Base-by-base conservation (phyloP, 2,329 filamentous ascomycete genomes). In the Talaromyces sp. region DNA sequence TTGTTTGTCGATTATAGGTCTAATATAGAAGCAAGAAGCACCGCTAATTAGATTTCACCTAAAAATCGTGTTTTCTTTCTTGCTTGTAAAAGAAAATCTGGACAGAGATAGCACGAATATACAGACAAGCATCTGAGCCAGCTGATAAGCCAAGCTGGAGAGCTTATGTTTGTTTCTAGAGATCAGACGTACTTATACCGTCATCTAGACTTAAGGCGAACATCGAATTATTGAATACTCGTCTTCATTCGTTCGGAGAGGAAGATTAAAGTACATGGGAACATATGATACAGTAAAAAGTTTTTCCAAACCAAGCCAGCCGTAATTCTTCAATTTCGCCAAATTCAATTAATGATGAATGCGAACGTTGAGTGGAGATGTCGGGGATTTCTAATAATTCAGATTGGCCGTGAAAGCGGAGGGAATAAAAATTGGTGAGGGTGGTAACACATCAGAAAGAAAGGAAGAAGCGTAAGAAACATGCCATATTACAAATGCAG, bases 401-500 rank as follows among this genome's bases (percentile, higher is more conserved):
- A 50, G 28, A 16, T 35, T 59, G 57, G 57, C 57, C 58, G 58
- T 54, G 37, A 52, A 58, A 40, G 58, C 33, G 21, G 58, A 60
- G 58, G 59, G 37, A 61, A 57, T 57, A 40, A 42, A 28, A 42
- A 8, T 28, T 1, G 25, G 40, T 14, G 50, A 16, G 35, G 28
- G 28, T 55, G 59, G 39, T 61, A 61, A 61, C 59, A 61, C 59
- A 61, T 61, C 39, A 61, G 46, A 54, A 55, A 61, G 39, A 31
- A 61, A 57, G 23, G 31, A 57, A 33, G 28, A 56, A 60, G 35
- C 31, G 18, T 35, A 54, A 52, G 14, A 58, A 55, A 63, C 40
- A n/a, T 50, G 58, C 62, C 62, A 63, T 63, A 63, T 63, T 63
- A 63, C 62, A 63, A 60, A 63, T 63, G 62, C 62, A 63, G 60